A percentile compares a stretch with the other conserved stretches of the same genome.
These are phyloP conservation scores for Xerocomellus dryophilus DNA, from an alignment of 768 basidiomycete genomes.

Conservation along the genomic window DNA sequence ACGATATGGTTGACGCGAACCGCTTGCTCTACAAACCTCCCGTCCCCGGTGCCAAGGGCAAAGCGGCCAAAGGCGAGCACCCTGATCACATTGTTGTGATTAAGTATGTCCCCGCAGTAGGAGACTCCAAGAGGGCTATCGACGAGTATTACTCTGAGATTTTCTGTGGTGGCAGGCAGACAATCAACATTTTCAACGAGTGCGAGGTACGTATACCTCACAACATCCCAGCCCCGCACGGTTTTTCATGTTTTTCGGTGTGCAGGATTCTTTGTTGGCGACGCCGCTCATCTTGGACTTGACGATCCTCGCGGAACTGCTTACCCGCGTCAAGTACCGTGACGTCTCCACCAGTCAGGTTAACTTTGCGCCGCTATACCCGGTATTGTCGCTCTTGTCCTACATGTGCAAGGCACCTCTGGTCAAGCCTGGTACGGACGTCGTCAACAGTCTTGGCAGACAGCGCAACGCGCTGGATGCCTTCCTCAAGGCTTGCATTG, in stretches of 20 bases:
- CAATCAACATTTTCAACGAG: constrained; percentile 97
- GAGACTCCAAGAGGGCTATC: constrained; percentile 98
- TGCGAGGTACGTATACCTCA: constrained; percentile 70
- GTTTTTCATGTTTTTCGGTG: neutral
- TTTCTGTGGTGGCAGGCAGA: constrained; percentile 90
- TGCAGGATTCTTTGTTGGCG: constrained; percentile 88
- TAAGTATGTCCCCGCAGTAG: constrained; percentile 95
- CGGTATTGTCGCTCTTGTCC: constrained; percentile 86
- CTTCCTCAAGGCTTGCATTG: constrained; percentile 93
- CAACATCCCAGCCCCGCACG: no score
- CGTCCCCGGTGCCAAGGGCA: constrained; percentile 50
- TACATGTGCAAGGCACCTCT: constrained; percentile 99
- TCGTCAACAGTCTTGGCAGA: constrained; percentile 92
- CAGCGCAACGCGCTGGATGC: constrained; percentile 92
- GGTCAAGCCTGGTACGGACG: constrained; percentile 89
- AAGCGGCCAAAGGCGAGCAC: constrained; percentile 83
- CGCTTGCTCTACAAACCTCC: constrained; percentile 86
- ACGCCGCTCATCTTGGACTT: constrained; percentile 95
- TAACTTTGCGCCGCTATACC: constrained; percentile 83
- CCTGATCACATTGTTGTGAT: constrained; percentile 97
- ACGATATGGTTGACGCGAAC: constrained; percentile 97
- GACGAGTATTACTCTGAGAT: constrained; percentile 99
- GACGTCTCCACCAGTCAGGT: constrained; percentile 40
- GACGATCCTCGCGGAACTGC: constrained; percentile 87
- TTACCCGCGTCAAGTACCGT: constrained; percentile 91